Evolutionary conservation across 2,329 filamentous ascomycete genomes (phyloP).

Genomic region (Cytospora leucostoma): DNA sequence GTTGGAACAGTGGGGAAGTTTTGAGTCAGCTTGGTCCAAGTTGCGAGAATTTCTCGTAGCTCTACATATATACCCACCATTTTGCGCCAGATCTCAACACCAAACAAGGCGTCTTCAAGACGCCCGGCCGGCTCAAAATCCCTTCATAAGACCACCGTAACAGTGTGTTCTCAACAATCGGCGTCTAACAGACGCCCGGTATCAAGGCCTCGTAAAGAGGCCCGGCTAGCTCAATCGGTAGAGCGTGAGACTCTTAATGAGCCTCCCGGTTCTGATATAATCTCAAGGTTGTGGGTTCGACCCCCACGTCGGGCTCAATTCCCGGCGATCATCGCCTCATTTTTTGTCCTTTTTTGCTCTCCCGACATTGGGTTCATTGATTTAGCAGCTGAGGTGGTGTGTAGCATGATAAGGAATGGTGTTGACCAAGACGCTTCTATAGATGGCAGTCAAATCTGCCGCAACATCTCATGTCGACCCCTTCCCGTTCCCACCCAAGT

Average conservation of each 20-base stretch:
- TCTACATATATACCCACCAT: not conserved
- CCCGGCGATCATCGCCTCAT: constrained; percentile 5
- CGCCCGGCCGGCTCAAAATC: constrained; percentile 65
- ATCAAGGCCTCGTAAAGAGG: too few relatives aligned
- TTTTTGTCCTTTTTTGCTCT: not conserved
- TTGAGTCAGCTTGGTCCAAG: not conserved
- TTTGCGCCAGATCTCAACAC: not conserved
- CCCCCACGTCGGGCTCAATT: constrained; percentile 23
- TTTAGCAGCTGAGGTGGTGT: too few relatives aligned
- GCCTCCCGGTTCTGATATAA: constrained; percentile 17
- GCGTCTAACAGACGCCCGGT: too few relatives aligned
- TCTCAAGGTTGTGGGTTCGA: constrained; percentile 25
- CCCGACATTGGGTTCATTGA: too few relatives aligned
- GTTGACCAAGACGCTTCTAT: too few relatives aligned
- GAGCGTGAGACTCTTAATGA: constrained; percentile 69
- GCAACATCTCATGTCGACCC: too few relatives aligned
- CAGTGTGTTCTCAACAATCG: too few relatives aligned
- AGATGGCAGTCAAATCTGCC: too few relatives aligned
- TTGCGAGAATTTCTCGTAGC: not conserved
- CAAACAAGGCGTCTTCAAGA: constrained; percentile 1
- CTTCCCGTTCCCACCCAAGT: too few relatives aligned
- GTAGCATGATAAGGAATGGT: too few relatives aligned
- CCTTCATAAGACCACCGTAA: too few relatives aligned
- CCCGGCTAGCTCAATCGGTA: constrained; percentile 71
- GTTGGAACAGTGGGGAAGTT: not conserved